phyloP scores from a whole-genome alignment of 176 grass and related monocot species.

The Juncus effusus region DNA sequence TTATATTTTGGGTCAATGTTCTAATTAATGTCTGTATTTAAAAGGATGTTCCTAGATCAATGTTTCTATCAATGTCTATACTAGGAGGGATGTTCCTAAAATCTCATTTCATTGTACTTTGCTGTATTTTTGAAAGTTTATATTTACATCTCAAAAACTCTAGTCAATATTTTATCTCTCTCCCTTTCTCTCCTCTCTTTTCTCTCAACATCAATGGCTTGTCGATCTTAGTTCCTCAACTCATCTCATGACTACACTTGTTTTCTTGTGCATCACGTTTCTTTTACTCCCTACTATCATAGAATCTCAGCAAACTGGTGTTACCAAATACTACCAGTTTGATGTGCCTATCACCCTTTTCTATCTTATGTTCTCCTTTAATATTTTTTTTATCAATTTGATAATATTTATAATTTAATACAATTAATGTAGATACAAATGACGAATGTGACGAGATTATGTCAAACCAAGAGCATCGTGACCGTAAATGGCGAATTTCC shows the following conservation, averaged over 20 bases:
- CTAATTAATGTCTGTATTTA: too few species aligned
- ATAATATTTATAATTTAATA: not conserved
- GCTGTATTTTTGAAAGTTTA: too few species aligned
- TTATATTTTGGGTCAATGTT: too few species aligned
- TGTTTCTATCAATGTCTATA: too few species aligned
- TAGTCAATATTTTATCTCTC: not conserved
- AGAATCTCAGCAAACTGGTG: constrained; percentile 28
- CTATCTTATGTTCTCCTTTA: not conserved
- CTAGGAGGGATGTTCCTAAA: too few species aligned
- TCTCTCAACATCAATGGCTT: constrained; percentile 36
- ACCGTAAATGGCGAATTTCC: constrained; percentile 51
- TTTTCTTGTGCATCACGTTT: constrained; percentile 7
- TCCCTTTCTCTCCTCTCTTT: not conserved
- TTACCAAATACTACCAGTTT: constrained; percentile 61
- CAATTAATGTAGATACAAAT: constrained; percentile 34
- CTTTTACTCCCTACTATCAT: constrained; percentile 23
- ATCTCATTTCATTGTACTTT: too few species aligned
- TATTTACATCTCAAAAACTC: too few species aligned
- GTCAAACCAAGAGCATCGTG: constrained; percentile 47
- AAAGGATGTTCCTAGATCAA: too few species aligned
- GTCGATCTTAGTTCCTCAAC: constrained; percentile 23
- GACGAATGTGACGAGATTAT: constrained; percentile 40
- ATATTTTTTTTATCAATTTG: not conserved
- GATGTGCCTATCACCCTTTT: constrained; percentile 33
- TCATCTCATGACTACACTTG: not conserved